phyloP scores from a whole-genome alignment of 2,329 filamentous ascomycete genomes.

The Periconia sp. region DNA sequence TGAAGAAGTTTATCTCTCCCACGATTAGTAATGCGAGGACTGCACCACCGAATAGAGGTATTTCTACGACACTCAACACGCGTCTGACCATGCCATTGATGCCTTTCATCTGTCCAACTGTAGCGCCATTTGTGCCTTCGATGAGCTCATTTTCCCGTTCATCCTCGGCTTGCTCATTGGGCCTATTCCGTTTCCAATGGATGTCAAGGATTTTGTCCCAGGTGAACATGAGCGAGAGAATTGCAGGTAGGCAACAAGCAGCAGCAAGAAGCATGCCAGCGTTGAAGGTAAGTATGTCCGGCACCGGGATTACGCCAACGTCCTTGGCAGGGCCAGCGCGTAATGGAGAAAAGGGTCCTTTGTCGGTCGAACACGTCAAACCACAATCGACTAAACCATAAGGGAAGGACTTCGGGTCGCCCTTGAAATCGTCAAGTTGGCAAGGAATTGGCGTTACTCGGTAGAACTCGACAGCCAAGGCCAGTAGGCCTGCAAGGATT shows the following conservation, averaged over 20 bases:
- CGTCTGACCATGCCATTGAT: conserved; percentile 45
- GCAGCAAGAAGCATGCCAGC: conserved; percentile 66
- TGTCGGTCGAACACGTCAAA: conserved; percentile 53
- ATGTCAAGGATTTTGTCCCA: conserved; percentile 69
- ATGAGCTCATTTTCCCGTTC: conserved; percentile 50
- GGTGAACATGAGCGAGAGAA: conserved; percentile 66
- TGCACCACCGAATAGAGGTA: conserved; percentile 64
- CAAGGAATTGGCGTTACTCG: conserved; percentile 57
- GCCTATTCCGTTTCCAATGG: conserved; percentile 63
- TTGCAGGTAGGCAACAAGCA: conserved; percentile 69
- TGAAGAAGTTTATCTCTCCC: conserved; percentile 71
- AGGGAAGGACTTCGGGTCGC: conserved; percentile 49
- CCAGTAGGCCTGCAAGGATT: conserved; percentile 65
- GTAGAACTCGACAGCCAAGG: conserved; percentile 70
- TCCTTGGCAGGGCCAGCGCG: conserved; percentile 63
- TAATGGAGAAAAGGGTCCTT: conserved; percentile 62
- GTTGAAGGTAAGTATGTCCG: conserved; percentile 62
- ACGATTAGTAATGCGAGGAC: conserved; percentile 65
- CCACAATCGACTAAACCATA: conserved; percentile 54
- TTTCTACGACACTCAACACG: conserved; percentile 55
- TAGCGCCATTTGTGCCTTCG: conserved; percentile 63
- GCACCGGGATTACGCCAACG: conserved; percentile 68
- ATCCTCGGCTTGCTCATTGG: conserved; percentile 39
- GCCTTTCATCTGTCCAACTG: conserved; percentile 55
- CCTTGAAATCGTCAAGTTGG: conserved; percentile 43